Base-by-base conservation (phyloP, 371 early-diverging fungal species). In the Paraphysoderma sedebokerense region DNA sequence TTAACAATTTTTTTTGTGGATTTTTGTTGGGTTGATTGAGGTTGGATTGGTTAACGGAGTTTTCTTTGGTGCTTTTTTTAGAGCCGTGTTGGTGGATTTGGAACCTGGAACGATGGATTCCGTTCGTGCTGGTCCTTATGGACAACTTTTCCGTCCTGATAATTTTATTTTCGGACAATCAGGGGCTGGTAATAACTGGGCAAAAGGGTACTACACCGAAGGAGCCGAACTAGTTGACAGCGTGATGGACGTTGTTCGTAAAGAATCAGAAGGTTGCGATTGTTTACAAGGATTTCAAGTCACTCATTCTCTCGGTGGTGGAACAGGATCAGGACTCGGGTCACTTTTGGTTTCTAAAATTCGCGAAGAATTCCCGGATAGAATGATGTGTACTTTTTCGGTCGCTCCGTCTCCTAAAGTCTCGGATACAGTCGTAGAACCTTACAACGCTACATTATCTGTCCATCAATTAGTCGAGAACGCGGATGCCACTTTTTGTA, bases 401-500 rank as follows among this genome's bases (percentile, higher is more conserved):
- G 92, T 90, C 15, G 81, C 85, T 15, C 98, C 98, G 17, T 90
- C 92, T 13, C 95, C 96, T 55, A 92, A 87, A 70, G 64, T 77
- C 3, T 81, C 82, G 44, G 88, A 87, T 59, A 83, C 91, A n/a
- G 85, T 91, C 13, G 92, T 91, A 26, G 92, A 91, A 59, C 92
- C 92, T 27, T 91, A 90, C 66, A 90, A 90, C 63, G 88, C 91
- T 29, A 83, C 82, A 5, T 72, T 90, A 46, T 79, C 83, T 44
- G 81, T 85, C 22, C 87, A 88, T 58, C 87, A 86, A 63, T 63
- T 88, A 38, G 87, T 87, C 22, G 91, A 90, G 53, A 87, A 88
- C 73, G 77, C 85, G 51, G 89, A 91, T 66, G 86, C 85, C 60
- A 92, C 97, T 30, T 98, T 96, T 80, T 93, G 93, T 71, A 92